Evolutionary conservation across 257 asterid species (phyloP), one percentile per base, ranked within the genome.

Genomic region (Coffea eugenioides): DNA sequence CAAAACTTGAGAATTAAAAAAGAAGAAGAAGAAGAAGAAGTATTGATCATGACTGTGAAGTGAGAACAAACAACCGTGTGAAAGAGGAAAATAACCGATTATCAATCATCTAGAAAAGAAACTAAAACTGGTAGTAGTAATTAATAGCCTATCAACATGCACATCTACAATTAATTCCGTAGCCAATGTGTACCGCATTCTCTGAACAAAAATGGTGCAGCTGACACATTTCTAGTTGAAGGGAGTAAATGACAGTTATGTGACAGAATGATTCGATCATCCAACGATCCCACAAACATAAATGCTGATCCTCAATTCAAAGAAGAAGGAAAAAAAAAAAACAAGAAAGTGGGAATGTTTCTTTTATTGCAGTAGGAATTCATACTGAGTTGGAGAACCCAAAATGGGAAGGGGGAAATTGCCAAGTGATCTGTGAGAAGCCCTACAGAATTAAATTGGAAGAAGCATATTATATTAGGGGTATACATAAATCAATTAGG

Each of bases 61-160:
- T 71, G 75, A 46, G 75, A n/a, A 71, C 75, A 71, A 45, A 45
- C 59, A 45, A 46, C 23, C 75, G 3, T 71, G 57, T 45, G 34
- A 69, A 39, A 20, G 16, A 20, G 74, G 27, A 41, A 34, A 23
- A 21, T 0, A 39, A 18, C 56, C 16, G 18, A 43, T 36, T 18
- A 69, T 69, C 13, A 51, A 69, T 39, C 73, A 69, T 69, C 48
- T 68, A 68, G 72, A 68, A 66, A 68, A 34, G 31, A 20, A 41
- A 41, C 20, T 8, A 69, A 41, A 46, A 23, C 73, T 69, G 31
- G 31, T 39, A 69, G 13, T 0, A 12, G 67, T 69, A 39, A 69
- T 70, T 70, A 48, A 45, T 43, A 21, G 2, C 23, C 5, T 8
- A 34, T 36, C 73, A 36, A 36, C 49, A 6, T 34, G 21, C 15